Evolutionary conservation across 306 rosid species (phyloP).

Genomic region (Quercus parvula): DNA sequence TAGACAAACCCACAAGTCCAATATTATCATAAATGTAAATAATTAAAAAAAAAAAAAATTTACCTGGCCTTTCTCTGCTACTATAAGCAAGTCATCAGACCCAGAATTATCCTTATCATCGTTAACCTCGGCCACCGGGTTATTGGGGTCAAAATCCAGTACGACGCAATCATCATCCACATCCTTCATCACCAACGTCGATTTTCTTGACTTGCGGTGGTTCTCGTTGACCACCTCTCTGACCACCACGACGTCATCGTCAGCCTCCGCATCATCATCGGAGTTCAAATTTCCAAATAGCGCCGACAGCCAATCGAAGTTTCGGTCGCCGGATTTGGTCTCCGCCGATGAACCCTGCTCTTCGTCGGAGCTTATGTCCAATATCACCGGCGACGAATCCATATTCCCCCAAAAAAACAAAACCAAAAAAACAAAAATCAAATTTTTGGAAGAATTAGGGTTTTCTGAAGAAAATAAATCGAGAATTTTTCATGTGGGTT

Average conservation of each 20-base stretch:
- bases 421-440: neutral
- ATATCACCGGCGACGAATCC: slow-evolving; percentile 34
- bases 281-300: slow-evolving; percentile 16
- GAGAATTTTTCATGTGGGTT: too few relatives aligned
- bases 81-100: slow-evolving; percentile 64
- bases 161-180: slow-evolving; percentile 65
- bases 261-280: neutral
- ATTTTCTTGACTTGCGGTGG: slow-evolving; percentile 38
- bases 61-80: slow-evolving; percentile 87
- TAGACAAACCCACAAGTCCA: too few relatives aligned
- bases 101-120: slow-evolving; percentile 29
- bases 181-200: slow-evolving; percentile 7
- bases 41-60: neutral
- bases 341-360: slow-evolving; percentile 28
- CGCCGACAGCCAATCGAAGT: slow-evolving; percentile 45
- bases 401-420: neutral
- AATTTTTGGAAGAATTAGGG: slow-evolving; percentile 8
- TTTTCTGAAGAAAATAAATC: neutral
- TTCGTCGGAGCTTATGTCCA: slow-evolving; percentile 86
- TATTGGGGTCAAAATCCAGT: slow-evolving; percentile 71
- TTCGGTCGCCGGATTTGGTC: neutral
- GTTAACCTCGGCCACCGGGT: slow-evolving; percentile 27
- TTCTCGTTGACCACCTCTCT: slow-evolving; percentile 39
- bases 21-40: neutral
- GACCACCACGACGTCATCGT: slow-evolving; percentile 50